Base-by-base conservation (phyloP, 768 basidiomycete species). In the Suillus fuscotomentosus region DNA sequence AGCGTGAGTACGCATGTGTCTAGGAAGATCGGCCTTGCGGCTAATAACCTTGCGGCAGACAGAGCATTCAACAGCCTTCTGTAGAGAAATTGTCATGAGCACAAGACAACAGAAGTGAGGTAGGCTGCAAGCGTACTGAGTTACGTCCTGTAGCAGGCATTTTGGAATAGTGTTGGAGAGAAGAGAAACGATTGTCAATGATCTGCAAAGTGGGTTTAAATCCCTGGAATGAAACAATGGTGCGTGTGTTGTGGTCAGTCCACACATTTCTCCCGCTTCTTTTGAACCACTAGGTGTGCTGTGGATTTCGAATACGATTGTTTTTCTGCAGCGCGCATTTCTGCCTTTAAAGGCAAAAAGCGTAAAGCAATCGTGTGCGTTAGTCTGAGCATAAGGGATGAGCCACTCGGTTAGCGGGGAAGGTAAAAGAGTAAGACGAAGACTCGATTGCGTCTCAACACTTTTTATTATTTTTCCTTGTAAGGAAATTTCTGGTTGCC, bases 1-100 rank as follows among this genome's bases (percentile, higher is more conserved):
- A 5, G 64, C 60, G 24, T 78, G 77, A 0, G 48, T 67, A 3
- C 57, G 63, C 67, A 72, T 69, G n/a, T 78, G 76, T 6, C 77
- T 69, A 0, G 60, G 41, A 0, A 78, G 61, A 42, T 76, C 77
- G 11, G 70, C 65, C 59, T 62, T 73, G 41, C 74, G 70, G 9
- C 68, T 55, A 22, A 78, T 31, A 11, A 3, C 38, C 41, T 55
- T 65, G 0, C 43, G 48, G 54, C 76, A 76, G 9, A 61, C 20
- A 0, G 10, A 0, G 24, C 75, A 77, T 0, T n/a, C 0, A 1
- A 56, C 63, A 1, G 70, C 1, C 3, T 24, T 45, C 71, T 73
- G 42, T 2, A 41, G 15, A 34, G 54, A 57, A 39, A 14, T 5
- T 27, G 14, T 2, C 13, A 50, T 5, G 20, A 70, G 60, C 47